phyloP scores from a whole-genome alignment of 2,329 filamentous ascomycete species.

The Trichoderma oligosporum region DNA sequence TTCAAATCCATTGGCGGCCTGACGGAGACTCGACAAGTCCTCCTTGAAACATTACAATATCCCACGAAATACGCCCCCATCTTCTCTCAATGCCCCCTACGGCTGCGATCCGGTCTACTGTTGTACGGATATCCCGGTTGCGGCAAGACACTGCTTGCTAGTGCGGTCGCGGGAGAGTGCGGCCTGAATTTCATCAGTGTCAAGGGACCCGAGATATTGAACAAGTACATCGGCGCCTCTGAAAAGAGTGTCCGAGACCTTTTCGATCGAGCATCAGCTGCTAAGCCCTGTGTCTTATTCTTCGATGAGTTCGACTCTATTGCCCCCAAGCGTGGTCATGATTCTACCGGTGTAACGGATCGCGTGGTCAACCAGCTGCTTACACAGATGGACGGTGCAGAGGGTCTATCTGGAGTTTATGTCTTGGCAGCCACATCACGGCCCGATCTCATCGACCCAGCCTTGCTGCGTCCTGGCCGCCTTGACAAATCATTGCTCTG shows the following conservation, averaged over 20 bases:
- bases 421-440: conserved; percentile 91
- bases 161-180: conserved; percentile 95
- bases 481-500: conserved; percentile 92
- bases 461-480: conserved; percentile 82
- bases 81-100: conserved; percentile 90
- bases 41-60: conserved; percentile 93
- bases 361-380: conserved; percentile 96
- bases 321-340: conserved; percentile 93
- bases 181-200: conserved; percentile 98
- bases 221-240: conserved; percentile 97
- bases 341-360: conserved; percentile 97
- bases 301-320: conserved; percentile 99
- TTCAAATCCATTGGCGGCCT: conserved; percentile 91
- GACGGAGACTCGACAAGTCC: conserved; percentile 77
- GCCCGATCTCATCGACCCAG: conserved; percentile 93
- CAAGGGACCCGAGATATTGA: conserved; percentile 95
- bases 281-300: conserved; percentile 90
- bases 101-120: conserved; percentile 87
- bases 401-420: conserved; percentile 91
- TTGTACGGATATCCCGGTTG: conserved; percentile 95
- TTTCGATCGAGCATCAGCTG: conserved; percentile 87
- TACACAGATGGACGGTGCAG: conserved; percentile 98
- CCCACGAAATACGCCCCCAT: conserved; percentile 97
- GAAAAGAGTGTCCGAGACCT: conserved; percentile 95
- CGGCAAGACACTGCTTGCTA: conserved; percentile 92